Evolutionary conservation across 106 monocot species (phyloP), one percentile per base, ranked within the genome.

Genomic region (Allium cepa): DNA sequence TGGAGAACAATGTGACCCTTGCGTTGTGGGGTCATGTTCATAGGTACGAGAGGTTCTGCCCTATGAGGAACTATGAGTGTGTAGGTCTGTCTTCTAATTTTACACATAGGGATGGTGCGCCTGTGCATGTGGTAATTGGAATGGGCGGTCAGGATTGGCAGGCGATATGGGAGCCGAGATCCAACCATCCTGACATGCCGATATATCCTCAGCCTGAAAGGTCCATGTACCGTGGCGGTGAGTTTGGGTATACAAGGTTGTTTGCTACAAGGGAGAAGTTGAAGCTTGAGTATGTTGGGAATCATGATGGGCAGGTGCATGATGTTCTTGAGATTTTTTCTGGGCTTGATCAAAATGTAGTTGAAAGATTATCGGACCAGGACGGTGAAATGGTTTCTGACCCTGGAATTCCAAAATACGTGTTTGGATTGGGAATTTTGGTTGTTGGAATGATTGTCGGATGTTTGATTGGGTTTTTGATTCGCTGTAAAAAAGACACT

Each of bases 21-120:
- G 97, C 97, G 26, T 75, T 97, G 8, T 97, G 97, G 97, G 97
- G 97, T 17, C 97, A 97, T 81, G 97, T 97, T 48, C 97, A 97
- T 28, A 84, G 97, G 58, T 97, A 92, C 46, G 97, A 97, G 82
- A 86, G 97, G 71, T 97, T 97, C 71, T 97, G 97, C 69, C 82
- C 89, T 11, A 11, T 97, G 69, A 89, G 61, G 67, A 92, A 90
- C 65, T 90, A 73, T 53, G 79, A 26, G 9, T 97, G 97, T 73
- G 55, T 70, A 12, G 78, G 82, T 69, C 51, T 71, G 46, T 47
- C 72, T 55, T 77, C 85, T 7, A 71, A 67, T 45, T 68, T 56
- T 46, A 73, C 81, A 4, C 17, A 52, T 57, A 26, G 63, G 55
- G 62, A 56, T 47, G 78, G 81, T 17, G 76, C 79, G 28, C 78